Evolutionary conservation across 2,329 filamentous ascomycete genomes (phyloP), one percentile per base, ranked within the genome.

Genomic region (Alternaria tenuissima): DNA sequence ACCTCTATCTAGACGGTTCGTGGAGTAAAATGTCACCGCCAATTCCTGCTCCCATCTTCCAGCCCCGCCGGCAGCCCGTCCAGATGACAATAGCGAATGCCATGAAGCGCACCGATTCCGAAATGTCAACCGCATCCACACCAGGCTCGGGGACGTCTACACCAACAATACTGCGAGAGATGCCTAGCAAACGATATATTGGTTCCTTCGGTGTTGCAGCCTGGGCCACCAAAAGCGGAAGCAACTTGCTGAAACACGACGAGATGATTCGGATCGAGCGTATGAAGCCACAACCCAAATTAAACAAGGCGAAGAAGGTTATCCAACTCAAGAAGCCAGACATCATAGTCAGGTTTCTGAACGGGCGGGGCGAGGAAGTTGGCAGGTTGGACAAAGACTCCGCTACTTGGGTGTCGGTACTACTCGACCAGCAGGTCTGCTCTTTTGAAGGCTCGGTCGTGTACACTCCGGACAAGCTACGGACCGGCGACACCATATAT

Each of bases 401-500:
- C 5, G 93, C 95, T 4, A 88, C 89, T 61, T 99, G 95, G 94
- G 91, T 98, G 6, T 97, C 95, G 4, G 90, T 93, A 0, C 80
- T 99, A 67, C 88, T 98, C 52, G 95, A 99, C 72, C 93, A 98
- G 76, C 90, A 91, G 32, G 86, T 97, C 4, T 97, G 94, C 81
- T 86, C 82, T 22, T 96, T 99, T 63, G 91, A 96, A 67, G 95
- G 91, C 6, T 88, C 86, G 12, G 97, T 93, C 71, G 93, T 99
- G 2, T 98, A 91, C 77, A 92, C 92, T 0, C 94, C 94, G 0
- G 94, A 98, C 57, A 84, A 87, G 47, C 79, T 98, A 48, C 86
- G 92, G 51, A 95, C 94, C 8, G 97, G 96, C 72, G 95, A 99
- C 71, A 98, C 93, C 0, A 86, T 99, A n/a, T 96, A 94, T 70